A percentile compares a stretch with the other conserved stretches of the same genome.
Conservation (phyloP, 306 rosid genomes). For the Carpinus fangiana region DNA sequence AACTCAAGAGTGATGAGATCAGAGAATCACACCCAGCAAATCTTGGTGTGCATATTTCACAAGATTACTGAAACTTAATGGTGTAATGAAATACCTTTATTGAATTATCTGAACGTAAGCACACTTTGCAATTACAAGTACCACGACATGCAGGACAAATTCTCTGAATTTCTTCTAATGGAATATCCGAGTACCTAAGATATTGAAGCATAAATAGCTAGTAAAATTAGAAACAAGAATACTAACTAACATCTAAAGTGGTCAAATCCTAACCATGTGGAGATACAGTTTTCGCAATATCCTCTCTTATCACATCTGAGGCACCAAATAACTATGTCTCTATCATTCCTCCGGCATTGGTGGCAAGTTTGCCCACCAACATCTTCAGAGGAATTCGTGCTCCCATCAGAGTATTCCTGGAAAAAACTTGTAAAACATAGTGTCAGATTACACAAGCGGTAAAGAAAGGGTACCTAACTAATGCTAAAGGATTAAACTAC, state of each 20-base stretch:
- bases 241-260: neutral
- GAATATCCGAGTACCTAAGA: slow-evolving; percentile 66
- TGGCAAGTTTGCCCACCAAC: slow-evolving; percentile 82
- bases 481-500: neutral
- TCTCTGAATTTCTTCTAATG: slow-evolving; percentile 75
- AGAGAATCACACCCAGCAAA: slow-evolving; percentile 18
- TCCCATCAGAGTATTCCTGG: slow-evolving; percentile 75
- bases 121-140: slow-evolving; percentile 79
- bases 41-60: slow-evolving; percentile 20
- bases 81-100: slow-evolving; percentile 56
- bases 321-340: slow-evolving; percentile 76
- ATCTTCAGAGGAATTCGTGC: slow-evolving; percentile 64
- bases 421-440: slow-evolving; percentile 30
- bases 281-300: slow-evolving; percentile 74
- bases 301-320: slow-evolving; percentile 86
- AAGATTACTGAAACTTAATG: slow-evolving; percentile 16
- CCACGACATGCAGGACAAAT: slow-evolving; percentile 92
- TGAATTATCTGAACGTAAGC: slow-evolving; percentile 82
- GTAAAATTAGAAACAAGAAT: slow-evolving; percentile 18
- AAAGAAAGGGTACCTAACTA: neutral
- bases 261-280: slow-evolving; percentile 57
- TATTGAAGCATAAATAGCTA: slow-evolving; percentile 29
- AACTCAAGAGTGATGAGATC: slow-evolving; percentile 20
- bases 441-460: slow-evolving; percentile 9
- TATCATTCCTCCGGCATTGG: slow-evolving; percentile 73